Evolutionary conservation across 2,329 filamentous ascomycete genomes (phyloP).

Genomic region (Botrytis galanthina): DNA sequence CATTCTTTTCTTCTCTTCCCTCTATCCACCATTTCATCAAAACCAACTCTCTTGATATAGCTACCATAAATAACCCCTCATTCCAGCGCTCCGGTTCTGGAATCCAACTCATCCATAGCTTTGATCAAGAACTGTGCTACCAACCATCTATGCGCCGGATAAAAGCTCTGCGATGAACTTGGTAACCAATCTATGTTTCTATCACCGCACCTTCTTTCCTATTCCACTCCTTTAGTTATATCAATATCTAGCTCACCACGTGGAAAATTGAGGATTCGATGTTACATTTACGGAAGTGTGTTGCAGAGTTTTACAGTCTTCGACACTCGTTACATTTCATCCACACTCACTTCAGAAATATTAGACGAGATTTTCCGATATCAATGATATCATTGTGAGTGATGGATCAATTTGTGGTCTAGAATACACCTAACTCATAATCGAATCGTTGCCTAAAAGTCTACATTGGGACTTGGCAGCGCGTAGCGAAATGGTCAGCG

Average conservation of each 20-base stretch:
- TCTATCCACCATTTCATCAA: neutral
- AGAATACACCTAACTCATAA: neutral
- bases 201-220: neutral
- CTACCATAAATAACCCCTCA: neutral
- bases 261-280: neutral
- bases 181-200: neutral
- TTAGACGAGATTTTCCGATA: neutral
- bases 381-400: no score
- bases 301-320: fast-evolving
- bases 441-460: neutral
- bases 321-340: neutral
- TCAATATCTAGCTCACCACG: neutral
- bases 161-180: neutral
- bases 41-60: neutral
- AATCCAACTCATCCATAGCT: neutral
- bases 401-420: fast-evolving
- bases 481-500: no score
- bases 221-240: neutral
- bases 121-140: neutral
- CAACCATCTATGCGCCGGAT: neutral
- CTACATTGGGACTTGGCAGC: neutral
- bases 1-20: neutral
- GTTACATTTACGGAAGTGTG: neutral
- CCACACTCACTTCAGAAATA: neutral
- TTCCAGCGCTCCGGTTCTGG: neutral